Conservation (phyloP, 495 filamentous ascomycete species). For the Massariosphaeria phaeospora region DNA sequence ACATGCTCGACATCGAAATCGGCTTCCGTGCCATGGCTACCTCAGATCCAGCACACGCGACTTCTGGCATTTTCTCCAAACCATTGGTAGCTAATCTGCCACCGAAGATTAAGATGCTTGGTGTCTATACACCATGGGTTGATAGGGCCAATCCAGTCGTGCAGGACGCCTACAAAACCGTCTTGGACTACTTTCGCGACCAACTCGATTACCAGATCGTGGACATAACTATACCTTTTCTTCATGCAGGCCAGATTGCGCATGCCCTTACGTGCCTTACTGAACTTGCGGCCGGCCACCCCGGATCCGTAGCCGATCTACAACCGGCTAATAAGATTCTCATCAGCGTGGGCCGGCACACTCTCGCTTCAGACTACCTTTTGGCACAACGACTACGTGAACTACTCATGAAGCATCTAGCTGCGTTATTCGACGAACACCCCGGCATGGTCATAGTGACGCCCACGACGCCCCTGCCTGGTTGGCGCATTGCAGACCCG, state of each 20-base stretch:
- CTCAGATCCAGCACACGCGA: conserved; percentile 58
- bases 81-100: conserved; percentile 27
- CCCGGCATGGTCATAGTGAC: conserved; percentile 76
- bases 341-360: conserved; percentile 57
- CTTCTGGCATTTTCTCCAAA: conserved; percentile 47
- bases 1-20: conserved; percentile 73
- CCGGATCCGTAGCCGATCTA: conserved; percentile 47
- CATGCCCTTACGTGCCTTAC: conserved; percentile 75
- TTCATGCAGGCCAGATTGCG: conserved; percentile 68
- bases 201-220: conserved; percentile 61
- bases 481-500: conserved; percentile 60
- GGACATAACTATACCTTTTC: conserved; percentile 68
- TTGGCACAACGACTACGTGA: conserved; percentile 69
- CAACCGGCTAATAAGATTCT: conserved; percentile 72
- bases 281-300: conserved; percentile 29
- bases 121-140: conserved; percentile 73
- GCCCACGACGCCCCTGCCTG: conserved; percentile 71
- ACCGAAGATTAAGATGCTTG: conserved; percentile 52
- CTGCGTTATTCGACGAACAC: conserved; percentile 62
- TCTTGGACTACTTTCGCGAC: conserved; percentile 57
- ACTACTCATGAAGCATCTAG: conserved; percentile 78
- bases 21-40: conserved; percentile 72
- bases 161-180: conserved; percentile 52
- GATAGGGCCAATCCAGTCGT: conserved; percentile 61
- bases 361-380: conserved; percentile 64